Conservation (phyloP, 1,139 yeast species). For the Geotrichum cucujoidarum region DNA sequence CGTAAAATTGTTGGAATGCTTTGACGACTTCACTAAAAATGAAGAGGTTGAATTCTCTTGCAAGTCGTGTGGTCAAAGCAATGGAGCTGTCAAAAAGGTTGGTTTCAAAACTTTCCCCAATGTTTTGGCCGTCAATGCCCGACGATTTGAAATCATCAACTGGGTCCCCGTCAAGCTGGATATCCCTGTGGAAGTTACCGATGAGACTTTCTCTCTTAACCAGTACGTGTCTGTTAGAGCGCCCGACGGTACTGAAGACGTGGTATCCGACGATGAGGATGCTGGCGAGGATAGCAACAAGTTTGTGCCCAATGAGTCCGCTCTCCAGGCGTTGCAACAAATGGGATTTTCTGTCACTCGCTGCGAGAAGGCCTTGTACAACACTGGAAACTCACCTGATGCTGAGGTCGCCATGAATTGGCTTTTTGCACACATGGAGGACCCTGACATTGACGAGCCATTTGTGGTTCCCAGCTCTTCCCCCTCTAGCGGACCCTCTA, state of each 20-base stretch:
- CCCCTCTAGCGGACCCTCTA: constrained; percentile 21
- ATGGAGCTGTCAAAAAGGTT: constrained; percentile 43
- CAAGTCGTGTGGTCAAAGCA: constrained; percentile 46
- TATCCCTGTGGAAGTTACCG: constrained; percentile 63
- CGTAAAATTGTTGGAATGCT: constrained; percentile 50
- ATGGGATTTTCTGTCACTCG: constrained; percentile 88
- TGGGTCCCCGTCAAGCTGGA: constrained; percentile 88
- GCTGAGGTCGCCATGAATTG: constrained; percentile 87
- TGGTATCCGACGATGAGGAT: constrained; percentile 39
- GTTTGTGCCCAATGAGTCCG: constrained; percentile 56
- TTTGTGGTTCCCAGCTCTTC: constrained; percentile 31
- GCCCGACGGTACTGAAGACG: constrained; percentile 43
- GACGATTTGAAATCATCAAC: constrained; percentile 74
- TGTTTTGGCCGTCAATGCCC: constrained; percentile 64
- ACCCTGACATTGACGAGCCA: constrained; percentile 67
- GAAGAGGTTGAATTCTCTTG: constrained; percentile 70
- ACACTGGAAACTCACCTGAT: constrained; percentile 57
- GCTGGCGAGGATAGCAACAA: constrained; percentile 23
- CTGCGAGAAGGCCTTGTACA: constrained; percentile 59
- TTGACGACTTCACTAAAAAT: constrained; percentile 44
- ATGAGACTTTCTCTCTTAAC: constrained; percentile 40
- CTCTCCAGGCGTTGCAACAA: constrained; percentile 50
- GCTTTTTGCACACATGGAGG: constrained; percentile 86
- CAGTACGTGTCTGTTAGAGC: constrained; percentile 38
- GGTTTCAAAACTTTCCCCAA: constrained; percentile 63